These are phyloP conservation scores for Saccharomyces paradoxus DNA, from an alignment of 805 yeast species.

Conservation along the genomic window DNA sequence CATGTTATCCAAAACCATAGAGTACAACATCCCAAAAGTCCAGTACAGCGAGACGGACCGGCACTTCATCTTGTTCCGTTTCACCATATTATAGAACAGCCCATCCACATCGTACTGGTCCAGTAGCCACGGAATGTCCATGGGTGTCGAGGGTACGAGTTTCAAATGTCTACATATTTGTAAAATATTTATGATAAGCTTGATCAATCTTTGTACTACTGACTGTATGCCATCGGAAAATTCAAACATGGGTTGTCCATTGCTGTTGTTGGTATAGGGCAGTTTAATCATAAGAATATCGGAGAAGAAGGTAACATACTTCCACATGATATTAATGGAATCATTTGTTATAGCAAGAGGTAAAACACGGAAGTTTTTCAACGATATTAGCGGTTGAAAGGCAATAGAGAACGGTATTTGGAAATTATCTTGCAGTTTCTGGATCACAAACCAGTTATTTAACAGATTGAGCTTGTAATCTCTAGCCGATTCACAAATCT, in stretches of 20 bases:
- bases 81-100: constrained; percentile 18
- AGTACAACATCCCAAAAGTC: constrained; percentile 6
- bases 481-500: constrained; percentile 1
- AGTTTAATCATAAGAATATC: constrained; percentile 10
- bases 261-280: constrained; percentile 6
- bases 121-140: constrained; percentile 15
- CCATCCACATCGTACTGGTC: constrained; percentile 24
- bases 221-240: constrained; percentile 4
- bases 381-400: constrained; percentile 22
- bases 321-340: constrained; percentile 18
- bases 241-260: neutral
- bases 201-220: constrained; percentile 13
- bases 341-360: constrained; percentile 14
- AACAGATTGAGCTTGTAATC: constrained; percentile 6
- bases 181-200: constrained; percentile 11
- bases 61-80: constrained; percentile 8
- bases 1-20: neutral
- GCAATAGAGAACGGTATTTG: constrained; percentile 20
- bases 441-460: constrained; percentile 17
- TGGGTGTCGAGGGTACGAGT: constrained; percentile 11
- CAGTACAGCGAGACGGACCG: constrained; percentile 9
- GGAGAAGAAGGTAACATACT: constrained; percentile 12
- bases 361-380: constrained; percentile 14
- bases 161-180: constrained; percentile 11
- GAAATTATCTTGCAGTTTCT: constrained; percentile 13